These are phyloP conservation scores for Benincasa hispida DNA, from an alignment of 306 rosid genomes.

Conservation along the genomic window DNA sequence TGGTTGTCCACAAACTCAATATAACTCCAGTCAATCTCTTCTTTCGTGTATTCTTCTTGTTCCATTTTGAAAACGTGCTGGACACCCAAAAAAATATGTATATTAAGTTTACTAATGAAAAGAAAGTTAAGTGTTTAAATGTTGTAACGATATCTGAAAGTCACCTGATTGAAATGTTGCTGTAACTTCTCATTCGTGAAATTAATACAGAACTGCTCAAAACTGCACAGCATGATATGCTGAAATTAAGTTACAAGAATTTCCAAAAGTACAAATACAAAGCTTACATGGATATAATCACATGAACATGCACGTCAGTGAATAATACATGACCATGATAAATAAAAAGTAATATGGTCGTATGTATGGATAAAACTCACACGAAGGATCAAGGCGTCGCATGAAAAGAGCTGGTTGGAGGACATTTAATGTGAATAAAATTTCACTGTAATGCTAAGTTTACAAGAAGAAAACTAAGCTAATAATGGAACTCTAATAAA, in stretches of 20 bases:
- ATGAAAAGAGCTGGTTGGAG: not conserved
- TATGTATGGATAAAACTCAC: not conserved
- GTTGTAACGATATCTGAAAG: not conserved
- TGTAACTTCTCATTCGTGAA: constrained; percentile 97
- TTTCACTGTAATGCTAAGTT: not conserved
- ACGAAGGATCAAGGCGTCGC: not conserved
- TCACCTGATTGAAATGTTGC: constrained; percentile 97
- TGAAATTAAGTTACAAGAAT: constrained; percentile 39
- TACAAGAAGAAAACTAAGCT: not conserved
- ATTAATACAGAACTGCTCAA: constrained; percentile 98
- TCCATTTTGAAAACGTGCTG: constrained; percentile 99
- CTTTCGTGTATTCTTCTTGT: constrained; percentile 99
- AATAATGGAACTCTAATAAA: not conserved
- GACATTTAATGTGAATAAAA: not conserved
- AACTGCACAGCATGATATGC: constrained; percentile 60
- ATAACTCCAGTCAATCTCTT: constrained; percentile 94
- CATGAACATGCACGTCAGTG: not conserved
- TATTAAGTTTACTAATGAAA: constrained; percentile 10
- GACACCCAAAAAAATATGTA: constrained; percentile 17
- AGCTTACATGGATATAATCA: not conserved
- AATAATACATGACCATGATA: not conserved
- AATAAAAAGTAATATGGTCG: not conserved
- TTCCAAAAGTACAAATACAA: constrained; percentile 18
- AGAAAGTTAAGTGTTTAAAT: not conserved
- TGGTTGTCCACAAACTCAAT: constrained; percentile 96